Base-by-base conservation (phyloP, 2,329 filamentous ascomycete species). In the Delphinella strobiligena region DNA sequence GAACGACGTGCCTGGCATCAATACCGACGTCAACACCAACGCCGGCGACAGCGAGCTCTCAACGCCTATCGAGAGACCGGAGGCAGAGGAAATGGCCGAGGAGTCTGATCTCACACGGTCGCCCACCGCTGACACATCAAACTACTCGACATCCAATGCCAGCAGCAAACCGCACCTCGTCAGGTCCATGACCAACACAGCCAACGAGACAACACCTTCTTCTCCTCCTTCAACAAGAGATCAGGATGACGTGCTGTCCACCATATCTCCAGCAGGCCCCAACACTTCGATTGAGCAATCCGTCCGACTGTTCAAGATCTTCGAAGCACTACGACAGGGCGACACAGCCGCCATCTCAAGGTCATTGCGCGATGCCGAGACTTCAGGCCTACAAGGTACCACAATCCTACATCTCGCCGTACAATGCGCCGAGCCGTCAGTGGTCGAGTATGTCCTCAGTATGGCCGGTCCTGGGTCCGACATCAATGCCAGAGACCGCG, bases 401-500 rank as follows among this genome's bases (percentile, higher is more conserved):
- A 91, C 85, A 2, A 81, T 96, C 31, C 70, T 98, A 29, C 89
- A 98, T 59, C 70, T 98, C 31, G 88, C 91, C 18, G 86, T 96
- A 33, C 91, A 98, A 62, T 96, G 89, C 61, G 89, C 91, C 36
- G 91, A 96, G 58, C 74, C 82, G 36, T 80, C 85, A 15, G 87
- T 98, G 19, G 82, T 98, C 39, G 88, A 98, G 58, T 95, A 89
- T 54, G 82, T 96, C n/a, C 65, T 98, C 32, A 88, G 86, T 2
- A 70, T 71, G 38, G 68, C 64, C 14, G 50, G 49, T 4, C 43
- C 49, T 4, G 37, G 41, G 2, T 68, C 93, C 40, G 87, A 96
- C 54, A 67, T 96, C 58, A 98, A 96, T 60, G 80, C 82, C 31
- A 78, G 83, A 45, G 91, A 98, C 62, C 82, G 82, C 50, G 89